These are phyloP conservation scores for Cercospora citrullina DNA, from an alignment of 2,329 filamentous ascomycete species.

Conservation along the genomic window DNA sequence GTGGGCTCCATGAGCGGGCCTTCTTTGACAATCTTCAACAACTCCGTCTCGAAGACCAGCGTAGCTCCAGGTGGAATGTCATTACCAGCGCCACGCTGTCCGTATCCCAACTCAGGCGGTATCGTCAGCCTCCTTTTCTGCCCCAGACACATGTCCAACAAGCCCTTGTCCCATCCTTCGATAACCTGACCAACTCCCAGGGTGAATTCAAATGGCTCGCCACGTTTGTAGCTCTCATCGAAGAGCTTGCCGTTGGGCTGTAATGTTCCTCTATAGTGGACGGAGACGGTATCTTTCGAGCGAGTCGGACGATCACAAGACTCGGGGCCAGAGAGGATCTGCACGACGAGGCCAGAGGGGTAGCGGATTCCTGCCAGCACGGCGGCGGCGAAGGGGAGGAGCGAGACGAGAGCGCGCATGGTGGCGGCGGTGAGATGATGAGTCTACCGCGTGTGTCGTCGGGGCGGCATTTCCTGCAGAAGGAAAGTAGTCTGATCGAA, in stretches of 20 bases:
- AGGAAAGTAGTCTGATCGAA: neutral
- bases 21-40: slow-evolving; percentile 73
- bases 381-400: slow-evolving; percentile 23
- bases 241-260: slow-evolving; percentile 70
- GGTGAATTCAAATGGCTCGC: slow-evolving; percentile 72
- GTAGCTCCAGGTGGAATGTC: slow-evolving; percentile 76
- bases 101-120: slow-evolving; percentile 83
- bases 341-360: slow-evolving; percentile 38
- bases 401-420: slow-evolving; percentile 27
- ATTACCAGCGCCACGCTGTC: slow-evolving; percentile 66
- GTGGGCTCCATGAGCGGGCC: slow-evolving; percentile 3
- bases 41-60: slow-evolving; percentile 87
- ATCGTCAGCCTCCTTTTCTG: slow-evolving; percentile 89
- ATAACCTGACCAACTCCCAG: slow-evolving; percentile 84
- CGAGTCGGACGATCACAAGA: slow-evolving; percentile 48
- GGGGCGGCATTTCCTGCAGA: neutral
- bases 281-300: slow-evolving; percentile 49
- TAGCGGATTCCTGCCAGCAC: slow-evolving; percentile 18
- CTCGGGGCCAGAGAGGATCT: slow-evolving; percentile 43
- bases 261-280: slow-evolving; percentile 54
- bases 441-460: slow-evolving; percentile 14
- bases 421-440: slow-evolving; percentile 9
- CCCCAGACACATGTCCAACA: slow-evolving; percentile 92
- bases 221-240: slow-evolving; percentile 78
- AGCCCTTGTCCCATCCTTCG: slow-evolving; percentile 88